Evolutionary conservation across 2,329 filamentous ascomycete species (phyloP).

Genomic region (Metarhizium album): DNA sequence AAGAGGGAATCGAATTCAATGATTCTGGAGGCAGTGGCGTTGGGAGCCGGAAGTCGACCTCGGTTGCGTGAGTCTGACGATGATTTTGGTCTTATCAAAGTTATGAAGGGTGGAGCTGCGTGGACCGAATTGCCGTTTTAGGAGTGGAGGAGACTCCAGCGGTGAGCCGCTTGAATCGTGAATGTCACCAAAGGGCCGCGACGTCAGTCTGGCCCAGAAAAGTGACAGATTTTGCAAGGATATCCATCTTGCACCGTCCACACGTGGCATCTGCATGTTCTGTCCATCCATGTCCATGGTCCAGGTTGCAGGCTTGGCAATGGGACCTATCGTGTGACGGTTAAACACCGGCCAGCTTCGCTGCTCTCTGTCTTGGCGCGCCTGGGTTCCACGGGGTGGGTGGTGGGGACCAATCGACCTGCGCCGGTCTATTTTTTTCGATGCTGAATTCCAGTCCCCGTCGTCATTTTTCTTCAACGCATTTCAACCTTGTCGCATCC

Average conservation of each 20-base stretch:
- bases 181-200: no score
- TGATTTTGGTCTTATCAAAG: neutral
- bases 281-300: neutral
- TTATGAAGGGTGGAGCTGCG: neutral
- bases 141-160: neutral
- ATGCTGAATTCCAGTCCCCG: neutral
- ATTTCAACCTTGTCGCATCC: neutral
- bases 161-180: neutral
- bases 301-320: neutral
- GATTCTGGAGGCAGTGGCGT: neutral
- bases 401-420: constrained; percentile 7
- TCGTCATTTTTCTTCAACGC: constrained; percentile 3
- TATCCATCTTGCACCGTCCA: neutral
- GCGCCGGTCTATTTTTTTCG: neutral
- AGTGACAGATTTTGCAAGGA: no score
- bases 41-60: neutral
- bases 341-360: constrained; percentile 1
- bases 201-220: no score
- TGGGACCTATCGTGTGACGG: neutral
- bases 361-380: neutral
- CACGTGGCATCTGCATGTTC: constrained; percentile 3
- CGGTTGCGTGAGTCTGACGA: neutral
- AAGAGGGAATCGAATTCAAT: neutral
- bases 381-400: neutral
- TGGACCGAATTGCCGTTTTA: neutral